A percentile compares a stretch with the other conserved stretches of the same genome.
Conservation (phyloP, 345 rosid genomes). For the Streptanthus diversifolius region DNA sequence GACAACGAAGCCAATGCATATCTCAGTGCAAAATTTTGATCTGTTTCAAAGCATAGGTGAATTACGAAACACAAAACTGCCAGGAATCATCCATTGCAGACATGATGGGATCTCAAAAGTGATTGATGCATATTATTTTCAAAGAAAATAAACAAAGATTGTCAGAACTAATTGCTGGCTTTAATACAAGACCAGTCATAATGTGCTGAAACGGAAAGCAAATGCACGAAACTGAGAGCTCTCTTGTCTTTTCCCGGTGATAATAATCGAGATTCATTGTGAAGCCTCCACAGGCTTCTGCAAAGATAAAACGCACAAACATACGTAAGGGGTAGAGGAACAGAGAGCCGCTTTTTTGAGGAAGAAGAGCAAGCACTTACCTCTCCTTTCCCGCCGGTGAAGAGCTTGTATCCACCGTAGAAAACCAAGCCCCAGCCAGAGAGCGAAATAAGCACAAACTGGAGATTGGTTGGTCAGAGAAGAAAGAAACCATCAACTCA, state of each 20-base stretch:
- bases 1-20: slow-evolving; percentile 7
- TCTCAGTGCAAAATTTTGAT: not conserved
- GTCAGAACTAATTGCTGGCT: slow-evolving; percentile 2
- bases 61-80: slow-evolving; percentile 4
- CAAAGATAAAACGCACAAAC: not conserved
- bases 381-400: slow-evolving; percentile 48
- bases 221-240: slow-evolving; percentile 8
- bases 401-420: slow-evolving; percentile 54
- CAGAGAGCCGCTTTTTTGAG: not conserved
- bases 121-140: slow-evolving; percentile 29
- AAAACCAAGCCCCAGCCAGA: slow-evolving; percentile 62
- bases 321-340: not conserved
- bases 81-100: slow-evolving; percentile 22
- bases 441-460: slow-evolving; percentile 67
- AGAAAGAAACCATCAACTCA: not conserved
- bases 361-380: slow-evolving; percentile 29
- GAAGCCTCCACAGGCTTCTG: slow-evolving; percentile 32
- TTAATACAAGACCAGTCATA: slow-evolving; percentile 20
- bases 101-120: slow-evolving; percentile 6
- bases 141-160: slow-evolving; percentile 1
- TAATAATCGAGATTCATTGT: not conserved
- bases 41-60: slow-evolving; percentile 8
- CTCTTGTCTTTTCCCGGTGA: not conserved
- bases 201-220: slow-evolving; percentile 1
- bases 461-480: slow-evolving; percentile 15